These are phyloP conservation scores for Arachis hypogaea DNA, from an alignment of 306 rosid genomes.

Conservation along the genomic window DNA sequence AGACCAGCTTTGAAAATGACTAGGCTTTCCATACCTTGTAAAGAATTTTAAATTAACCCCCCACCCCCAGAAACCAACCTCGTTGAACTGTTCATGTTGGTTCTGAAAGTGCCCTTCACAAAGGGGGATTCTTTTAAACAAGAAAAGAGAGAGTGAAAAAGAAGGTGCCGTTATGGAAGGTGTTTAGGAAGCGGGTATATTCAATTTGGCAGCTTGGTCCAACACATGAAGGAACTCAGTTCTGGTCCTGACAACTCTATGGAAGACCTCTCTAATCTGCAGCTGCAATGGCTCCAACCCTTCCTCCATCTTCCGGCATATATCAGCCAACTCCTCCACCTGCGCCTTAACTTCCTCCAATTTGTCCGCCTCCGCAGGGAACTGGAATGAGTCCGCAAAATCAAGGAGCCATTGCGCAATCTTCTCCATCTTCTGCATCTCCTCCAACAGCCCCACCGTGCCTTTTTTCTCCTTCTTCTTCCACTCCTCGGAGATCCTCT, in stretches of 20 bases:
- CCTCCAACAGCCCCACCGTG: conserved; percentile 66
- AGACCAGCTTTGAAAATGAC: conserved; percentile 16
- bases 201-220: conserved; percentile 67
- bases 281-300: conserved; percentile 87
- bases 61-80: no score
- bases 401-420: conserved; percentile 60
- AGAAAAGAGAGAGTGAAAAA: not conserved
- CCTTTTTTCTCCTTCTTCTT: conserved; percentile 95
- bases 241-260: conserved; percentile 82
- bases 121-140: not conserved
- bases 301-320: conserved; percentile 78
- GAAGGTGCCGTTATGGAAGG: not conserved
- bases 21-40: conserved; percentile 9
- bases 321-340: conserved; percentile 72
- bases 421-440: conserved; percentile 87
- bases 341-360: conserved; percentile 60
- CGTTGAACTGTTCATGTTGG: no score
- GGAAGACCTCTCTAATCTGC: conserved; percentile 88
- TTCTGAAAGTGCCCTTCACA: not conserved
- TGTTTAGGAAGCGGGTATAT: conserved; percentile 50
- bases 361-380: conserved; percentile 62
- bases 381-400: conserved; percentile 68
- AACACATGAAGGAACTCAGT: conserved; percentile 71
- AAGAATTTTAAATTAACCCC: not conserved
- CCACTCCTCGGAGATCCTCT: conserved; percentile 91